These are phyloP conservation scores for Diutina siamensis DNA, from an alignment of 1,139 yeast genomes.

Conservation along the genomic window DNA sequence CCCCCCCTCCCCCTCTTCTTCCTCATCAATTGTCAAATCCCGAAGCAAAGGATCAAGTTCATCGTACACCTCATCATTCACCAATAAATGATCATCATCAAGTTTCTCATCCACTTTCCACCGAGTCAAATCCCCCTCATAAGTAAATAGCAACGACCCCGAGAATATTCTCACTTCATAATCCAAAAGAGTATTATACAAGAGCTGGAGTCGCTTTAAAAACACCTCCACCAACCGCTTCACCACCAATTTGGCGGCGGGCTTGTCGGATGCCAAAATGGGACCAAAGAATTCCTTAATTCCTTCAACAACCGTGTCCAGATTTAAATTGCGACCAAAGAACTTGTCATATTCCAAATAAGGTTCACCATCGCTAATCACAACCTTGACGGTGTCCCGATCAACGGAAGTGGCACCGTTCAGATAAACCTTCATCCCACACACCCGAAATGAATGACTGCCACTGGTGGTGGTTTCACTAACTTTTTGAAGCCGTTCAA, in stretches of 20 bases:
- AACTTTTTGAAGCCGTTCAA: slow-evolving; percentile 47
- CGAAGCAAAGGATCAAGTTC: slow-evolving; percentile 29
- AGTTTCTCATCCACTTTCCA: slow-evolving; percentile 23
- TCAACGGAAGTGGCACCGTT: slow-evolving; percentile 10
- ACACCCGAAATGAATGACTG: slow-evolving; percentile 56
- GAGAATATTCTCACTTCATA: slow-evolving; percentile 61
- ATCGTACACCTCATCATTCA: slow-evolving; percentile 15
- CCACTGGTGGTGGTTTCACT: slow-evolving; percentile 73
- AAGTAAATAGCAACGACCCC: slow-evolving; percentile 62
- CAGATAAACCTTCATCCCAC: slow-evolving; percentile 87
- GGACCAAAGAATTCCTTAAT: slow-evolving; percentile 39
- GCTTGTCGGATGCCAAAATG: slow-evolving; percentile 10
- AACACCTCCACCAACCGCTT: slow-evolving; percentile 25
- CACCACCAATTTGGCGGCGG: slow-evolving; percentile 10
- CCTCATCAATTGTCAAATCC: slow-evolving; percentile 19
- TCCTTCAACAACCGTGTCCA: slow-evolving; percentile 33
- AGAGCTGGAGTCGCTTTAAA: slow-evolving; percentile 44
- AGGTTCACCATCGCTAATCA: neutral
- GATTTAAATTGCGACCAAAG: slow-evolving; percentile 54
- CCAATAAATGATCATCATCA: slow-evolving; percentile 11
- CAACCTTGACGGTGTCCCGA: slow-evolving; percentile 9
- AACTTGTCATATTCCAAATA: slow-evolving; percentile 48
- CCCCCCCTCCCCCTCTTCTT: slow-evolving; percentile 25
- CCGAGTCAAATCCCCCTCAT: slow-evolving; percentile 50
- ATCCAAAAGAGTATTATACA: slow-evolving; percentile 51